phyloP scores from a whole-genome alignment of 306 rosid species.

The Trifolium dubium region DNA sequence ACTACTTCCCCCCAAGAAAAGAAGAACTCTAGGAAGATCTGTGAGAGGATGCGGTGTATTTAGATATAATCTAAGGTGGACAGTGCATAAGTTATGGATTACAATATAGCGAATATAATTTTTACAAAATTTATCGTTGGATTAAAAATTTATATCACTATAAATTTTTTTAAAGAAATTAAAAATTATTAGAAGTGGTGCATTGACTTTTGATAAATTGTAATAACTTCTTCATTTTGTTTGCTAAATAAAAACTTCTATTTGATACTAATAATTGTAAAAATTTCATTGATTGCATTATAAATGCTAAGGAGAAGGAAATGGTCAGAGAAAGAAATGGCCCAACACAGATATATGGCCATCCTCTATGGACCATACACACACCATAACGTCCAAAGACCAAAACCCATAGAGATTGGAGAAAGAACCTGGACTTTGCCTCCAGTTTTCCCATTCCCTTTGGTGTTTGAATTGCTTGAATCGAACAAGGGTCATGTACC shows the following conservation, averaged over 20 bases:
- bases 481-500: constrained; percentile 22
- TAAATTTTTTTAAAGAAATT: too few species aligned
- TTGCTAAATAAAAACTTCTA: too few species aligned
- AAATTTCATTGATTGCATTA: constrained; percentile 20
- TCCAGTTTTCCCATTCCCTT: constrained; percentile 16
- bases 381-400: constrained; percentile 34
- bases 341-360: neutral
- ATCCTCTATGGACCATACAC: constrained; percentile 36
- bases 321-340: neutral
- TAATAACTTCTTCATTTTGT: neutral
- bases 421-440: neutral
- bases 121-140: too few species aligned
- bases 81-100: too few species aligned
- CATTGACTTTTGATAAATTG: constrained; percentile 23
- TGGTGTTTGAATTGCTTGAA: constrained; percentile 5
- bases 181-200: too few species aligned
- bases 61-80: neutral
- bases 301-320: constrained; percentile 5
- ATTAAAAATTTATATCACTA: too few species aligned
- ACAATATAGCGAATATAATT: too few species aligned
- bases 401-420: neutral
- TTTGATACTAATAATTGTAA: neutral
- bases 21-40: neutral
- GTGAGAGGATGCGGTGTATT: neutral
- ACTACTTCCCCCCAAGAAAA: too few species aligned